A percentile compares a stretch with the other conserved stretches of the same genome.
These are phyloP conservation scores for Penicillium concentricum DNA, from an alignment of 2,329 filamentous ascomycete genomes.

Conservation along the genomic window DNA sequence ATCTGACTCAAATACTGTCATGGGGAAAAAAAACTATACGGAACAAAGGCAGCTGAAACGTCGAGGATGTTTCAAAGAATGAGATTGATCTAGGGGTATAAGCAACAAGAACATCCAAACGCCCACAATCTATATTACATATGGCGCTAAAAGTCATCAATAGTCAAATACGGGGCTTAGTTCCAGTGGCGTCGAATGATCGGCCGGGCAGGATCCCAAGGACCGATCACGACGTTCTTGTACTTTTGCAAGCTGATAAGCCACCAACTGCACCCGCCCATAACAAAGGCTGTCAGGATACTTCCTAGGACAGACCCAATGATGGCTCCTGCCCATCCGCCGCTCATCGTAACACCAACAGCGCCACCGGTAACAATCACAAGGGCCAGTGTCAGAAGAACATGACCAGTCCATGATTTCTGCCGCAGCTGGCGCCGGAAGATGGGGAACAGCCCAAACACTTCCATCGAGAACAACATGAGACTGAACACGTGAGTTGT, in stretches of 20 bases:
- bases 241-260: constrained; percentile 95
- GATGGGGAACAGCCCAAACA: constrained; percentile 96
- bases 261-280: constrained; percentile 98
- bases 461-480: constrained; percentile 93
- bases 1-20: not conserved
- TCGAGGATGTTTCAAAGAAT: not conserved
- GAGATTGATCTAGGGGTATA: constrained; percentile 24
- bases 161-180: constrained; percentile 16
- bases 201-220: constrained; percentile 93
- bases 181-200: constrained; percentile 47
- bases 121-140: constrained; percentile 17
- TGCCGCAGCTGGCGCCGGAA: constrained; percentile 86
- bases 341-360: constrained; percentile 62
- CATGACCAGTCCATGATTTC: constrained; percentile 77
- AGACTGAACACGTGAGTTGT: constrained; percentile 94
- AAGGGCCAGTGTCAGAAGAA: constrained; percentile 70
- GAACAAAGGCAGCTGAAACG: not conserved
- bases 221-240: constrained; percentile 97
- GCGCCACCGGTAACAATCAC: constrained; percentile 78
- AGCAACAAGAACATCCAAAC: constrained; percentile 9
- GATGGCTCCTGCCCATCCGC: constrained; percentile 56
- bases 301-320: constrained; percentile 74
- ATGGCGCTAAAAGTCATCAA: not conserved
- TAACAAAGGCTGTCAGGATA: constrained; percentile 71
- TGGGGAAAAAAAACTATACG: not conserved